phyloP scores from a whole-genome alignment of 2,329 filamentous ascomycete species.

The Ophiostoma pallidulum region DNA sequence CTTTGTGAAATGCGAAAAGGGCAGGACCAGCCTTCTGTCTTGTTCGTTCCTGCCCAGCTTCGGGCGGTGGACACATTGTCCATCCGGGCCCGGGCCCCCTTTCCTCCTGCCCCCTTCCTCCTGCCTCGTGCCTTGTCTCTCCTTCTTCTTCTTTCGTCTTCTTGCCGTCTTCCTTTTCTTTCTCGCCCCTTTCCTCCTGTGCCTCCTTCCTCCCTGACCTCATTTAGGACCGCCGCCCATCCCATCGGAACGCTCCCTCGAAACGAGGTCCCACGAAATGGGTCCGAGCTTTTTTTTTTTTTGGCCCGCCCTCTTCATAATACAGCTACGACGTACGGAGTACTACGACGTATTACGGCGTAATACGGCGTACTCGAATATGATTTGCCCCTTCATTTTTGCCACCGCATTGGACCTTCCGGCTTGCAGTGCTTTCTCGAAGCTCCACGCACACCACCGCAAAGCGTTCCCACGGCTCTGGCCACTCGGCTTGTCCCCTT shows the following conservation, averaged over 20 bases:
- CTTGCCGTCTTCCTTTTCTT: background rate
- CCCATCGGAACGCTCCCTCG: constrained; percentile 12
- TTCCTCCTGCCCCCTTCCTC: no score
- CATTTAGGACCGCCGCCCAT: constrained; percentile 1
- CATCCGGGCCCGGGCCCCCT: no score
- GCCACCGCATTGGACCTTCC: background rate
- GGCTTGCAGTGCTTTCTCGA: background rate
- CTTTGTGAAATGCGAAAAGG: no score
- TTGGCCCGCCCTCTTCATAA: no score
- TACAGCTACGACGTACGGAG: no score
- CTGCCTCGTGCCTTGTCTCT: no score
- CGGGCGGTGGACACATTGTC: no score
- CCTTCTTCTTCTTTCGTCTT: no score
- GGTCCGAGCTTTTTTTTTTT: background rate
- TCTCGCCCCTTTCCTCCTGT: background rate
- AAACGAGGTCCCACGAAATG: background rate
- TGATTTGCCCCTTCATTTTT: constrained; percentile 1
- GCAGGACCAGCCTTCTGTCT: no score
- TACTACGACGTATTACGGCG: no score
- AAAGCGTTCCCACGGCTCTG: background rate
- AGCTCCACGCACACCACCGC: background rate
- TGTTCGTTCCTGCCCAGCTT: no score
- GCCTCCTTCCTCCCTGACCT: background rate
- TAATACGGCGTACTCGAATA: no score
- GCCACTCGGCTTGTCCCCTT: constrained; percentile 15